Conservation (phyloP, 129 eudicot genomes). For the Calendula officinalis region DNA sequence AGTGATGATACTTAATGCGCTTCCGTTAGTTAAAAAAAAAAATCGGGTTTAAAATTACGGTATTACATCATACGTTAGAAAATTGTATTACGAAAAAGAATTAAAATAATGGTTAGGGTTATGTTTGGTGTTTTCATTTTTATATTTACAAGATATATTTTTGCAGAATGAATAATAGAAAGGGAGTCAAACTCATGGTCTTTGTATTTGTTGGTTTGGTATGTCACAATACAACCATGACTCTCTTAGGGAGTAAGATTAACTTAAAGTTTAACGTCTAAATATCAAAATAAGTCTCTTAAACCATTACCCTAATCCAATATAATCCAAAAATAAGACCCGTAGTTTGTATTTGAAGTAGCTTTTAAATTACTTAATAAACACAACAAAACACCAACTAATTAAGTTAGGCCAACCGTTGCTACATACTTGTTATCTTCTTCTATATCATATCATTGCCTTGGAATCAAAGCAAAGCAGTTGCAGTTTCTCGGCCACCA, state of each 20-base stretch:
- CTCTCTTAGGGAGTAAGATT: constrained; percentile 17
- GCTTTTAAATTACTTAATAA: constrained; percentile 53
- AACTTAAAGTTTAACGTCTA: constrained; percentile 42
- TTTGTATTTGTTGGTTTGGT: constrained; percentile 32
- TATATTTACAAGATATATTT: too few relatives aligned
- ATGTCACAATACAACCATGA: constrained; percentile 26
- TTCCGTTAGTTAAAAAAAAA: too few relatives aligned
- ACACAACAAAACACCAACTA: constrained; percentile 35
- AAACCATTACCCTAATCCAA: constrained; percentile 29
- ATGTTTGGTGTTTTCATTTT: too few relatives aligned
- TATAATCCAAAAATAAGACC: constrained; percentile 29
- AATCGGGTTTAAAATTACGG: too few relatives aligned
- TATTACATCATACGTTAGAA: too few relatives aligned
- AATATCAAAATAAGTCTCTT: constrained; percentile 24
- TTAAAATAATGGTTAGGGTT: too few relatives aligned
- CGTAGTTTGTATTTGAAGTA: constrained; percentile 34
- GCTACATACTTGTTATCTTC: constrained; percentile 32
- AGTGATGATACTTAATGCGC: too few relatives aligned
- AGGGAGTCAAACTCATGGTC: constrained; percentile 10
- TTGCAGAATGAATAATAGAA: neutral
- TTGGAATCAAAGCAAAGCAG: constrained; percentile 78
- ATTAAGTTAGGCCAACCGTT: constrained; percentile 77
- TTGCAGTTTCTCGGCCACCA: constrained; percentile 85
- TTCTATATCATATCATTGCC: constrained; percentile 44
- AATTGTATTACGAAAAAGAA: too few relatives aligned